A percentile compares a stretch with the other conserved stretches of the same genome.
These are phyloP conservation scores for Thielaviopsis ethacetica DNA, from an alignment of 2,329 filamentous ascomycete genomes.

Conservation along the genomic window DNA sequence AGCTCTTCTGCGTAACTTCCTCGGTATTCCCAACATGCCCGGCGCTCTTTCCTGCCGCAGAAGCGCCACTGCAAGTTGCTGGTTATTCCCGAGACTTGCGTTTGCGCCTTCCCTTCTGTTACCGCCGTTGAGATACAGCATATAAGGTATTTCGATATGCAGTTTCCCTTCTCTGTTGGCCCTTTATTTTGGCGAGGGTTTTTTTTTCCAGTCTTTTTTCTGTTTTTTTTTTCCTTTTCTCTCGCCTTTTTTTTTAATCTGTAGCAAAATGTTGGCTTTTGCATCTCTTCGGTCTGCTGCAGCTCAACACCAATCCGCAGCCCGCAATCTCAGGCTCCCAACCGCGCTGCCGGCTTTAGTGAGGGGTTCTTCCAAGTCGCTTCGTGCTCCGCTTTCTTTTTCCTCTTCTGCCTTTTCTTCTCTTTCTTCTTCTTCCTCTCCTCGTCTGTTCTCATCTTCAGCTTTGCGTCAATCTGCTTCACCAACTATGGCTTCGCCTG, in stretches of 20 bases:
- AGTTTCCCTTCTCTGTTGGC: too few relatives aligned
- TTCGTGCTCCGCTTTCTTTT: not conserved
- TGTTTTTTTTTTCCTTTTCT: not conserved
- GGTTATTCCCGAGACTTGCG: too few relatives aligned
- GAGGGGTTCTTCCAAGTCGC: not conserved
- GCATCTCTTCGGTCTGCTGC: not conserved
- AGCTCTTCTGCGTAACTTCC: not conserved
- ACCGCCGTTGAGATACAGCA: too few relatives aligned
- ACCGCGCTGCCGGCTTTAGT: not conserved
- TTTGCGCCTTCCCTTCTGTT: too few relatives aligned
- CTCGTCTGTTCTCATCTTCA: slow-evolving; percentile 27
- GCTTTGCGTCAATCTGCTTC: slow-evolving; percentile 20
- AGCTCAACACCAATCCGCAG: not conserved
- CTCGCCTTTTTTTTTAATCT: not conserved
- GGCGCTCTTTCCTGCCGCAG: too few relatives aligned
- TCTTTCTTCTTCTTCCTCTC: slow-evolving; percentile 13
- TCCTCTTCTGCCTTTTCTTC: not conserved
- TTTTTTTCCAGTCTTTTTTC: not conserved
- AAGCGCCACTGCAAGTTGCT: too few relatives aligned
- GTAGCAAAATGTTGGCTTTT: not conserved
- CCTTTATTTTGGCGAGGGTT: too few relatives aligned
- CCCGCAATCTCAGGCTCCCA: not conserved
- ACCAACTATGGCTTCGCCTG: slow-evolving; percentile 30
- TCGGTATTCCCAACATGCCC: too few relatives aligned
- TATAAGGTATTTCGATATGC: too few relatives aligned